Evolutionary conservation across 768 basidiomycete genomes (phyloP).

Genomic region (Hemileccinum impolitum): DNA sequence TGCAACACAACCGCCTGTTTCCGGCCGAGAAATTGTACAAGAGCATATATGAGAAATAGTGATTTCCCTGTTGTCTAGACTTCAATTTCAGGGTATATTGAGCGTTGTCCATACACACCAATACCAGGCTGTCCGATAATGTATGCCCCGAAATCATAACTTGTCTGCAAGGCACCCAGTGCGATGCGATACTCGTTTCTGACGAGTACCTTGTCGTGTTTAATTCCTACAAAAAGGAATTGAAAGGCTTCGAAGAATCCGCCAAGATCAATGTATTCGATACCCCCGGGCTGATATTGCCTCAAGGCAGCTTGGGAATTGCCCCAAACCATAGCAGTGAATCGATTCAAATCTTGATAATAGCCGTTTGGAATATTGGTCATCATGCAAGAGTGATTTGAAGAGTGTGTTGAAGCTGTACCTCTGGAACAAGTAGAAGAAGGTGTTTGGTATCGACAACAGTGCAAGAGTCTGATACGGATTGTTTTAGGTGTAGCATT

Average conservation of each 20-base stretch:
- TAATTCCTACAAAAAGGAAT: neutral
- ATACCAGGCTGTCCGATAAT: conserved; percentile 7
- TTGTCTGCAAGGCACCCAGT: neutral
- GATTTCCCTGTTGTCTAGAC: neutral
- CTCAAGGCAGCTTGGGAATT: neutral
- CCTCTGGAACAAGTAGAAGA: too few species aligned
- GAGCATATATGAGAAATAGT: neutral
- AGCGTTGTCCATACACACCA: neutral
- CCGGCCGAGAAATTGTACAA: neutral
- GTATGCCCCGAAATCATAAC: neutral
- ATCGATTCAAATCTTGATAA: neutral
- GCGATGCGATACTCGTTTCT: neutral
- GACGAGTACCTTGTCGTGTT: conserved; percentile 1
- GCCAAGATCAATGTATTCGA: neutral
- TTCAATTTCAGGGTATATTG: too few species aligned
- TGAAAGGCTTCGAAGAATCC: neutral
- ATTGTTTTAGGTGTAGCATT: too few species aligned
- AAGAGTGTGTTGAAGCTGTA: too few species aligned
- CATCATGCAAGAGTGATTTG: too few species aligned
- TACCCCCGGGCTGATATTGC: neutral
- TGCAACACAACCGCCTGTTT: neutral
- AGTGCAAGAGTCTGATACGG: too few species aligned
- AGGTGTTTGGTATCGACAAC: too few species aligned
- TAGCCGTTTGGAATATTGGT: too few species aligned
- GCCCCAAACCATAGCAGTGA: neutral